Percentiles rank a stretch among this genome's conserved stretches.
phyloP scores from a whole-genome alignment of 2,329 filamentous ascomycete species.

The Exophiala spinifera region DNA sequence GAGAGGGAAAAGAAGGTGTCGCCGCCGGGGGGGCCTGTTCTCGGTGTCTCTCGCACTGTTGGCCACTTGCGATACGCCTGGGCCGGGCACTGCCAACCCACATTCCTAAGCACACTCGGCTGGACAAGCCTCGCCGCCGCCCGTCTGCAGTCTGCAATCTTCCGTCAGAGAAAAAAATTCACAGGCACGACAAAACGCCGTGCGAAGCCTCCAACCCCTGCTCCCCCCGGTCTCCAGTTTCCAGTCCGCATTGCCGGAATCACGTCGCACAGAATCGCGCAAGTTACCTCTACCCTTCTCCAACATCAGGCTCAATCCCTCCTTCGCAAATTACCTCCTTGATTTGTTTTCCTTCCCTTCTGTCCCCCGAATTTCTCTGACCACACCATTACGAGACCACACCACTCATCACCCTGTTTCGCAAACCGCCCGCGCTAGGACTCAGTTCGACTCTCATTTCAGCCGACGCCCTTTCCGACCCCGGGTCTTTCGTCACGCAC shows the following conservation, averaged over 20 bases:
- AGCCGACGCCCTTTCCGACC: constrained; percentile 21
- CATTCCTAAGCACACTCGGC: constrained; percentile 6
- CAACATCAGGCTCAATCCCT: constrained; percentile 4
- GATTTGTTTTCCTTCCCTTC: background rate
- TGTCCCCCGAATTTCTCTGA: constrained; percentile 17
- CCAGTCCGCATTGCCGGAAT: constrained; percentile 24
- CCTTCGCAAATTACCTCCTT: constrained; percentile 9
- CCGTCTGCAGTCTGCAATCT: constrained; percentile 14
- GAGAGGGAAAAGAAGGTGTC: background rate
- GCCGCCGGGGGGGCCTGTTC: background rate
- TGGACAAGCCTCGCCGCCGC: constrained; percentile 10
- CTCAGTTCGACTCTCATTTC: constrained; percentile 12
- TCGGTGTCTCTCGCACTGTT: background rate
- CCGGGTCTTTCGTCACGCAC: constrained; percentile 24
- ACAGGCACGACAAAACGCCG: constrained; percentile 4
- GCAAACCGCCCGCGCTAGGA: constrained; percentile 18
- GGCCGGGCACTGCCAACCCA: constrained; percentile 1
- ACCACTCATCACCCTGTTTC: constrained; percentile 1
- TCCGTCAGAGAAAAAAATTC: constrained; percentile 12
- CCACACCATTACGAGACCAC: constrained; percentile 21
- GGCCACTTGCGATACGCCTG: constrained; percentile 2
- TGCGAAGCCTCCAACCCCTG: constrained; percentile 17
- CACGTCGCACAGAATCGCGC: constrained; percentile 1
- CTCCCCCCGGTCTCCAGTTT: constrained; percentile 25
- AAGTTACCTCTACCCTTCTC: background rate